Percentiles rank a stretch among this genome's conserved stretches.
Evolutionary conservation across 164 flowering plant species (phyloP).

Genomic region (Tinospora cordifolia): DNA sequence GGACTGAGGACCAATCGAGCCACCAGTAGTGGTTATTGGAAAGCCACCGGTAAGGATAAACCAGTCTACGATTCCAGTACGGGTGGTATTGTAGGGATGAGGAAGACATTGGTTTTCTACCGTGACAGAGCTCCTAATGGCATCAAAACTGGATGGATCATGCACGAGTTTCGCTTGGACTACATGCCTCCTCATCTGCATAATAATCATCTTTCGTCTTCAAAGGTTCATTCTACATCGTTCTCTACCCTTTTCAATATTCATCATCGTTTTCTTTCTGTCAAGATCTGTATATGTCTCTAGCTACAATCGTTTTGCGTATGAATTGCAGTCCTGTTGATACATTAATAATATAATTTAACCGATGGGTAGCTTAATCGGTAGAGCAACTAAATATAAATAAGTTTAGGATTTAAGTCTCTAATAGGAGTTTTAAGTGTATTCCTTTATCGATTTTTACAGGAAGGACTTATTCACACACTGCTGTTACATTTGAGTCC

Average conservation of each 20-base stretch:
- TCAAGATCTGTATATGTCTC: too few relatives aligned
- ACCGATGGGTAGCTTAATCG: too few relatives aligned
- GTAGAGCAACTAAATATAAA: too few relatives aligned
- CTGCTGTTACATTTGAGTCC: too few relatives aligned
- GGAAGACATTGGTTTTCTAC: constrained; percentile 78
- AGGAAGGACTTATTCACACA: too few relatives aligned
- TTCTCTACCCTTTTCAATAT: not conserved
- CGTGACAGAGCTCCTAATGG: constrained; percentile 73
- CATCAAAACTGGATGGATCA: constrained; percentile 77
- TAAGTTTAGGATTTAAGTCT: too few relatives aligned
- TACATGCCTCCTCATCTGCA: constrained; percentile 33
- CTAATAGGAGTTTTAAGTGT: too few relatives aligned
- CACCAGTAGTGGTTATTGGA: constrained; percentile 75
- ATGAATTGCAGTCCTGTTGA: too few relatives aligned
- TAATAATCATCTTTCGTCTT: not conserved
- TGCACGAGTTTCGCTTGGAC: constrained; percentile 80
- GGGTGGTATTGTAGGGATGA: constrained; percentile 53
- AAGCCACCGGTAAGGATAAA: constrained; percentile 84
- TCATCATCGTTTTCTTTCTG: too few relatives aligned
- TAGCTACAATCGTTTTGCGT: too few relatives aligned
- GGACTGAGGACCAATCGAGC: constrained; percentile 73
- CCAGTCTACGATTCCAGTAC: constrained; percentile 44
- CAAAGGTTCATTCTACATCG: not conserved
- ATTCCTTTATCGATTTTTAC: too few relatives aligned
- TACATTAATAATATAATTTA: too few relatives aligned